These are phyloP conservation scores for Naematelia aurantialba DNA, from an alignment of 768 basidiomycete genomes.

Conservation along the genomic window DNA sequence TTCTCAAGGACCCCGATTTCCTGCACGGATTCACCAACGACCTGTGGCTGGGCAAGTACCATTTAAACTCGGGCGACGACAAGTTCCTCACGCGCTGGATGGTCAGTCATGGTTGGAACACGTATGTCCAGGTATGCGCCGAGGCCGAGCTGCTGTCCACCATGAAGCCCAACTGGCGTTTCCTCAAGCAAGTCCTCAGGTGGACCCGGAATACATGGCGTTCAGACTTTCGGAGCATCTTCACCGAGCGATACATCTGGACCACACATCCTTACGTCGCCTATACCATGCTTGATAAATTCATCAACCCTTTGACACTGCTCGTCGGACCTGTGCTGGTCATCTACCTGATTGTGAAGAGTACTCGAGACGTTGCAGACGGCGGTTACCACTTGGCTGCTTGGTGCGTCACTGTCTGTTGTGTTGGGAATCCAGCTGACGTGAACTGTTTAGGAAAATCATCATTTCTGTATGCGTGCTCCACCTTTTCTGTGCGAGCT, in stretches of 20 bases:
- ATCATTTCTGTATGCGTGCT: constrained; percentile 35
- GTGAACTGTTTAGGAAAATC: constrained; percentile 31
- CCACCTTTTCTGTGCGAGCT: not conserved
- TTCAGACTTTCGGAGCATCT: constrained; percentile 79
- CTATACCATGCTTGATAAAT: constrained; percentile 73
- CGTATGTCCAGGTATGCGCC: constrained; percentile 63
- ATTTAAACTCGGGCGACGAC: constrained; percentile 89
- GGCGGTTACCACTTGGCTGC: constrained; percentile 49
- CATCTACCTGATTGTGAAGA: constrained; percentile 70
- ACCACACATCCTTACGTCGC: constrained; percentile 77
- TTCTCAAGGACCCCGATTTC: constrained; percentile 91
- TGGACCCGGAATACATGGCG: constrained; percentile 96
- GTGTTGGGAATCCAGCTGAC: constrained; percentile 27
- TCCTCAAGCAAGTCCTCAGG: constrained; percentile 85
- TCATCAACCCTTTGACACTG: constrained; percentile 61
- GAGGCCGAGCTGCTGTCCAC: constrained; percentile 72
- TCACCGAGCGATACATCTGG: constrained; percentile 85
- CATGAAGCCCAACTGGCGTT: constrained; percentile 96
- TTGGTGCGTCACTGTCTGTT: constrained; percentile 42
- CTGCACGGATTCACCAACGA: constrained; percentile 90
- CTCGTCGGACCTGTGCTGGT: constrained; percentile 80
- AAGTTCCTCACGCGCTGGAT: constrained; percentile 95
- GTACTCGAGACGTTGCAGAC: constrained; percentile 55
- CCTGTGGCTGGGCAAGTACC: constrained; percentile 89
- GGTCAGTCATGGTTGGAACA: constrained; percentile 92